Percentiles rank a stretch among this genome's conserved stretches.
Evolutionary conservation across 192 early-diverging fungal species (phyloP).

Genomic region (Endogone sp.): DNA sequence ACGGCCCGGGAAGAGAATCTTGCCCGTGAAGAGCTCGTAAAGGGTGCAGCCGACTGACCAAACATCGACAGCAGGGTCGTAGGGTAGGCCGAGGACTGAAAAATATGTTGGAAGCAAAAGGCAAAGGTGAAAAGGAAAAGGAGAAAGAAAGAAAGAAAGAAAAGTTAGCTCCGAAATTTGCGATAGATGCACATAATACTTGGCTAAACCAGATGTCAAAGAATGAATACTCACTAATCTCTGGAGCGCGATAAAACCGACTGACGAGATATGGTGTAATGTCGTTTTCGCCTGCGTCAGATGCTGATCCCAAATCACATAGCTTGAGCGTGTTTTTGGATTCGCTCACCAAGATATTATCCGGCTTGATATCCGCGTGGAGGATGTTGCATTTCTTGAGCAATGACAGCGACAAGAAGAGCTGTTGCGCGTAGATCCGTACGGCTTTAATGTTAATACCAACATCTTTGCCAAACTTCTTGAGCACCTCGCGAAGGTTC

Average conservation of each 20-base stretch:
- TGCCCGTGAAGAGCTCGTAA: conserved; percentile 94
- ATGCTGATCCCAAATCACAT: conserved; percentile 93
- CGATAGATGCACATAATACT: neutral
- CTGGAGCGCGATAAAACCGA: conserved; percentile 95
- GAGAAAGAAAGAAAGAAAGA: neutral
- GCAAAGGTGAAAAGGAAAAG: neutral
- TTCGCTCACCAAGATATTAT: conserved; percentile 92
- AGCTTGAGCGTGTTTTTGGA: conserved; percentile 79
- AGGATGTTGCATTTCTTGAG: conserved; percentile 79
- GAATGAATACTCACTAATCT: conserved; percentile 69
- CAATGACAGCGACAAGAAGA: conserved; percentile 80
- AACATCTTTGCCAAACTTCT: conserved; percentile 92
- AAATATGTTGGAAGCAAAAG: no score
- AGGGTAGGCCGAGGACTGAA: conserved; percentile 80
- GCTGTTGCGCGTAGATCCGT: conserved; percentile 84
- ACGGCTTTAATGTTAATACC: conserved; percentile 94
- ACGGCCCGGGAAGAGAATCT: conserved; percentile 90
- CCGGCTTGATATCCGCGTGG: conserved; percentile 98
- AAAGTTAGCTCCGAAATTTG: no score
- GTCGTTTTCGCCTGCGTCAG: conserved; percentile 83
- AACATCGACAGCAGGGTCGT: conserved; percentile 87
- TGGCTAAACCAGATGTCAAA: neutral
- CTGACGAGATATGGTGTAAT: conserved; percentile 95
- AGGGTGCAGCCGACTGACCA: conserved; percentile 95
- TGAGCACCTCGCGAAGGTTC: conserved; percentile 90